phyloP scores from a whole-genome alignment of 257 asterid genomes.

The Nicotiana knightiana region DNA sequence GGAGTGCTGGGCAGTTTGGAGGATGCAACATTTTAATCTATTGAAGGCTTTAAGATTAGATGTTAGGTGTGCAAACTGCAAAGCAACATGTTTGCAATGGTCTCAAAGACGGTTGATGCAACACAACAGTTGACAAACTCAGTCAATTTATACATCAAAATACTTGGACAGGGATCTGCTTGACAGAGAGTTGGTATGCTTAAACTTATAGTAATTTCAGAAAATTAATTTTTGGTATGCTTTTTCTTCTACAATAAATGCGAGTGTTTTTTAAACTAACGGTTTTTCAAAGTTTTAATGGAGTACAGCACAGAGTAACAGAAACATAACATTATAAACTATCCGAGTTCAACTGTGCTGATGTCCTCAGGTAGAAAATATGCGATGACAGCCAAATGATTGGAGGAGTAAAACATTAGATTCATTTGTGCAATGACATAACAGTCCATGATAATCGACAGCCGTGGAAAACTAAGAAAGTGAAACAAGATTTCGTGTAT shows the following conservation, averaged over 20 bases:
- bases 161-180: not conserved
- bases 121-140: not conserved
- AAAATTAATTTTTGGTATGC: not conserved
- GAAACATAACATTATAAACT: not conserved
- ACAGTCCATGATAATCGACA: not conserved
- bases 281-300: not conserved
- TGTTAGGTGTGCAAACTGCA: not conserved
- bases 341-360: not conserved
- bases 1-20: not conserved
- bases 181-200: not conserved
- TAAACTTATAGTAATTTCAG: not conserved
- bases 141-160: not conserved
- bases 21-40: not conserved
- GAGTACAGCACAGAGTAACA: not conserved
- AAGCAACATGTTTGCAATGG: not conserved
- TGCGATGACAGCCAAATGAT: not conserved
- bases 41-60: not conserved
- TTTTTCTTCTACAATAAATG: not conserved
- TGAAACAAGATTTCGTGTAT: not conserved
- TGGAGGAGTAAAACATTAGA: not conserved
- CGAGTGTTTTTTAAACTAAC: not conserved
- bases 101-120: constrained; percentile 3
- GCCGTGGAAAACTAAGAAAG: not conserved
- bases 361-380: not conserved
- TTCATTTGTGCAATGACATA: not conserved